Base-by-base conservation (phyloP, 352 stramenopile genomes). In the Globisporangium echinulatum region DNA sequence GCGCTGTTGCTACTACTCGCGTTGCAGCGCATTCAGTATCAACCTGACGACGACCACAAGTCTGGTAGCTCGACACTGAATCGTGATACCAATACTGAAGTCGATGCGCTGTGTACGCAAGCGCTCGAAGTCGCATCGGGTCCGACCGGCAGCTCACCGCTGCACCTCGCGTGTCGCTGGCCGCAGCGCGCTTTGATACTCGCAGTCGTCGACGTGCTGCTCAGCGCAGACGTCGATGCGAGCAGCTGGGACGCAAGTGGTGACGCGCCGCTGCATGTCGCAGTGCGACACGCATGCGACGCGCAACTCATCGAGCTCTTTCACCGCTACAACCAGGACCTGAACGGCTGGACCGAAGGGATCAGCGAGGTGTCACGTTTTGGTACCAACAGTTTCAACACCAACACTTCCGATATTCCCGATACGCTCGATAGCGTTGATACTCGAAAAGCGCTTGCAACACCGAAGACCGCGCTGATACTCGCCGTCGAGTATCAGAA, bases 281-380 rank as follows among this genome's bases (percentile, higher is more conserved):
- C 73, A 7, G 62, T 92, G 39, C 52, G 58, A 0, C 59, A 79
- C 42, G 54, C 56, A 0, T 87, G 79, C 56, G 74, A 79, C 56
- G 68, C 60, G 6, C 56, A 67, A 0, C 52, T 82, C 11, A 69
- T 92, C 40, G 60, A 77, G 17, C 25, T 84, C 2, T 85, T 90
- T 49, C 54, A 72, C 19, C 68, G 69, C 44, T 68, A 79, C 13
- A 60, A 70, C 4, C 70, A 79, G 59, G 80, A 90, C 59, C 25
- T 89, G 14, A 88, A 90, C 54, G 54, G 75, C 0, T 85, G 76
- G 71, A 87, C 77, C 6, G 82, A 92, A 71, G 72, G 70, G 14
- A n/a, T 13, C 25, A 42, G 14, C 7, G 13, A 33, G 25, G 25
- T 33, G 25, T 33, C 25, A 33, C 25, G 25, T 33, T 3, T 33